Evolutionary conservation across 768 basidiomycete genomes (phyloP).

Genomic region (Pseudohyphozyma bogoriensis): DNA sequence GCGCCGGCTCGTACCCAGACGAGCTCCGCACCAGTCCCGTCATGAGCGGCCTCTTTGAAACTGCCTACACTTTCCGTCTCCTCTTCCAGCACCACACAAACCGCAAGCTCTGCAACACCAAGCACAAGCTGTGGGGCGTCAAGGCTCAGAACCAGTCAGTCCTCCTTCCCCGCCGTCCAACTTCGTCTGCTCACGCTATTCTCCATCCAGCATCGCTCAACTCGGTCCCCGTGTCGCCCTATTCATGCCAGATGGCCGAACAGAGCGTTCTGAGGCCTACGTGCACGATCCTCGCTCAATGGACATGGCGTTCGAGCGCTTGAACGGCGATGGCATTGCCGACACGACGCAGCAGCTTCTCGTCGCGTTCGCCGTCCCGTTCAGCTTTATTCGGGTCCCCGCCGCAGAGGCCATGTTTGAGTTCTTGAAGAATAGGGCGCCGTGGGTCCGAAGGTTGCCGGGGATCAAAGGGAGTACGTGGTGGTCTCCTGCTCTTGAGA

Average conservation of each 20-base stretch:
- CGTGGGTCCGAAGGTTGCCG: constrained; percentile 18
- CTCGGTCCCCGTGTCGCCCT: constrained; percentile 10
- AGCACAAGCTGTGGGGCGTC: constrained; percentile 14
- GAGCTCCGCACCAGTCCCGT: constrained; percentile 38
- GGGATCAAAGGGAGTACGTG: constrained; percentile 5
- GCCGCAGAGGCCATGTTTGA: constrained; percentile 16
- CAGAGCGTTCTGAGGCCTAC: constrained; percentile 7
- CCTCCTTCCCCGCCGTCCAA: no score
- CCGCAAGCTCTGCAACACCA: not conserved
- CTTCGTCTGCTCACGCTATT: no score
- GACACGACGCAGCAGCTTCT: constrained; percentile 19
- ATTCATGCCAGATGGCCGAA: constrained; percentile 10
- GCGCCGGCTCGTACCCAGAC: constrained; percentile 56
- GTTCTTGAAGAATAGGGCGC: not conserved
- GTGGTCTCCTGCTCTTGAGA: no score
- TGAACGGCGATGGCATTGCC: constrained; percentile 2
- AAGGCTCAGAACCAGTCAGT: constrained; percentile 10
- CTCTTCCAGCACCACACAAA: constrained; percentile 25
- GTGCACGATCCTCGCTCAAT: constrained; percentile 2
- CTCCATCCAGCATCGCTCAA: constrained; percentile 2
- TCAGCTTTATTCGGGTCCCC: constrained; percentile 22
- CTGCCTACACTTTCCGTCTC: constrained; percentile 14
- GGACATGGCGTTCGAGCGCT: constrained; percentile 14
- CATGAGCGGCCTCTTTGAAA: constrained; percentile 19
- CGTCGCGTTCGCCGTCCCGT: constrained; percentile 21